Evolutionary conservation across 2,329 filamentous ascomycete species (phyloP).

Genomic region (Colletotrichum destructivum): DNA sequence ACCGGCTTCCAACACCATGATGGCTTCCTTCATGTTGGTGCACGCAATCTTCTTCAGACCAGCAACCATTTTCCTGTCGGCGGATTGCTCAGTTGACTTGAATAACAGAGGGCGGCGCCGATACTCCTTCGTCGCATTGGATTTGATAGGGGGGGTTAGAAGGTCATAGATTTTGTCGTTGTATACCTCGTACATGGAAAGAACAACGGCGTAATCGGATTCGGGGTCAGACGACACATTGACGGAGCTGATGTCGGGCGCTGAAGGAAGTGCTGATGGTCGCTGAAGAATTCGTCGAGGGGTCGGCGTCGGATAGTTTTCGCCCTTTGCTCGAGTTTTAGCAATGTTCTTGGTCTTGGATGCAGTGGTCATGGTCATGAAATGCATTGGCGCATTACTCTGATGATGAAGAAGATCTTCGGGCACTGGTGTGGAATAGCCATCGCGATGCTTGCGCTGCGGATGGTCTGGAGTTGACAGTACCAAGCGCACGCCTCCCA

Average conservation of each 20-base stretch:
- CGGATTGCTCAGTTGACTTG: slow-evolving; percentile 90
- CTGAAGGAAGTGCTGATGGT: slow-evolving; percentile 79
- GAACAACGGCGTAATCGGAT: slow-evolving; percentile 87
- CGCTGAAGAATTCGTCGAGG: slow-evolving; percentile 76
- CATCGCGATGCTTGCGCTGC: background rate
- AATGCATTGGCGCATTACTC: slow-evolving; percentile 44
- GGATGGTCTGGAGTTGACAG: slow-evolving; percentile 41
- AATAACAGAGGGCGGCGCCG: slow-evolving; percentile 88
- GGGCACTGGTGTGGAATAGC: slow-evolving; percentile 4
- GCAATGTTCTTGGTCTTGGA: slow-evolving; percentile 58
- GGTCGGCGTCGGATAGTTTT: slow-evolving; percentile 67
- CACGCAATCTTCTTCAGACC: slow-evolving; percentile 93
- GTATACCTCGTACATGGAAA: slow-evolving; percentile 99
- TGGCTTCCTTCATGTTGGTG: slow-evolving; percentile 83
- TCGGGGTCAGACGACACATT: slow-evolving; percentile 76
- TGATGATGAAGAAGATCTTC: background rate
- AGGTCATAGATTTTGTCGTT: slow-evolving; percentile 98
- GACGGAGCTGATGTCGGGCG: slow-evolving; percentile 82
- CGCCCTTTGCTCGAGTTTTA: slow-evolving; percentile 66
- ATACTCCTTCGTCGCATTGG: slow-evolving; percentile 76
- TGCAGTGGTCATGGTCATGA: slow-evolving; percentile 49
- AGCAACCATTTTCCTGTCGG: slow-evolving; percentile 94
- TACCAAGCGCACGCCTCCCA: slow-evolving; percentile 63
- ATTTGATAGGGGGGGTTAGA: slow-evolving; percentile 75
- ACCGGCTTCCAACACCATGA: slow-evolving; percentile 91